Evolutionary conservation across 805 yeast genomes (phyloP).

Genomic region (Kodamaea kaohsiungensis): DNA sequence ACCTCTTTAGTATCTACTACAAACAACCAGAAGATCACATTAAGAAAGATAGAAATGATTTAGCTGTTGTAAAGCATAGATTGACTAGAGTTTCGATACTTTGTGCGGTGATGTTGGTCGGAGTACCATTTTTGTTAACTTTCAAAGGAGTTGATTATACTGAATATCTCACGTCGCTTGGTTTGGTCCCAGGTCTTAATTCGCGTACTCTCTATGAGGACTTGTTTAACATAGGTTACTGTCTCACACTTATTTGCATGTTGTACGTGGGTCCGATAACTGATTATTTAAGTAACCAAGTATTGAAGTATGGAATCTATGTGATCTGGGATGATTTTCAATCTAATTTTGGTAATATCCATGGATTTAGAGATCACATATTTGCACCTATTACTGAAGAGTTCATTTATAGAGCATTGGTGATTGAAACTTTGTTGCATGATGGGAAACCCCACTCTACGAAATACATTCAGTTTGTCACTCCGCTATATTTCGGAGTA

Average conservation of each 20-base stretch:
- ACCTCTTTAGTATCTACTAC: constrained; percentile 46
- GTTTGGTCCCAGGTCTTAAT: constrained; percentile 37
- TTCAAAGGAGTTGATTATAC: constrained; percentile 8
- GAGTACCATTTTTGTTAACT: constrained; percentile 31
- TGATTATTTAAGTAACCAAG: constrained; percentile 13
- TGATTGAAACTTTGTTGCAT: constrained; percentile 7
- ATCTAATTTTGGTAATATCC: constrained; percentile 26
- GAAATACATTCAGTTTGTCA: constrained; percentile 19
- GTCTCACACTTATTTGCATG: constrained; percentile 13
- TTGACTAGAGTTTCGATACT: constrained; percentile 35
- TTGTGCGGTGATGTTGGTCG: constrained; percentile 28
- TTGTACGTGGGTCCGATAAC: constrained; percentile 23
- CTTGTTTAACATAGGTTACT: constrained; percentile 13
- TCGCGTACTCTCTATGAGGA: constrained; percentile 12
- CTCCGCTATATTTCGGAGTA: constrained; percentile 71
- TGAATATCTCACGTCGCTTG: constrained; percentile 21
- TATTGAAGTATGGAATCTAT: constrained; percentile 3
- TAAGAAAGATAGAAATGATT: constrained; percentile 42
- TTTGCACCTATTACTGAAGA: constrained; percentile 84
- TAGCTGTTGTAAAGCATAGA: constrained; percentile 42
- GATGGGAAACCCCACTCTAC: constrained; percentile 24
- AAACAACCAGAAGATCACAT: constrained; percentile 22
- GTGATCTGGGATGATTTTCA: constrained; percentile 18
- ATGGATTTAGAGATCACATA: constrained; percentile 56
- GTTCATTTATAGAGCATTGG: constrained; percentile 59